Conservation (phyloP, 1,284 basidiomycete genomes). For the Trichosporon coremiiforme region DNA sequence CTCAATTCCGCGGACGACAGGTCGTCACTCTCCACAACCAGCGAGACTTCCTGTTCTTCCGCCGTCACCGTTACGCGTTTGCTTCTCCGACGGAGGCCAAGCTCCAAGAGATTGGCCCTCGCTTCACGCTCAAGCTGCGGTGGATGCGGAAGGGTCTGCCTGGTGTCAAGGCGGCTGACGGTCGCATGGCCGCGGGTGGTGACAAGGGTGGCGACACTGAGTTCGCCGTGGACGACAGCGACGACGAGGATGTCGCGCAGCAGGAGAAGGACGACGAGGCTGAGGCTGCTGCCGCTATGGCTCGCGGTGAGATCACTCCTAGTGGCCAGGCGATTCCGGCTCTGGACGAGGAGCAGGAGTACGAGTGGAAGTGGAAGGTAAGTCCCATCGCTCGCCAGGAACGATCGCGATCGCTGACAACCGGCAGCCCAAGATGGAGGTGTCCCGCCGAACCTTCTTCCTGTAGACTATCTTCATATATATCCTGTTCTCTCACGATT, state of each 20-base stretch:
- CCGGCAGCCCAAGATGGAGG: constrained; percentile 58
- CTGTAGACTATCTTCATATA: constrained; percentile 38
- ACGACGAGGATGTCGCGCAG: constrained; percentile 34
- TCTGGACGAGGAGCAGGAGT: constrained; percentile 57
- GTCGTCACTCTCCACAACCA: constrained; percentile 98
- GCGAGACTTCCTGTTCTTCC: constrained; percentile 96
- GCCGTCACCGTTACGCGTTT: constrained; percentile 92
- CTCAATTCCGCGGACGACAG: constrained; percentile 94
- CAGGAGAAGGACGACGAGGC: constrained; percentile 52
- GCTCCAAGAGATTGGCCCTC: constrained; percentile 95
- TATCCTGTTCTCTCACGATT: constrained; percentile 16
- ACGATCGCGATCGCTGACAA: constrained; percentile 8
- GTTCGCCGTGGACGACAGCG: constrained; percentile 41
- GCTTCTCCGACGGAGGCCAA: constrained; percentile 86
- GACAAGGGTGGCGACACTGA: constrained; percentile 62
- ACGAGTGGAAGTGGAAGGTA: constrained; percentile 60
- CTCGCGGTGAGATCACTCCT: constrained; percentile 32
- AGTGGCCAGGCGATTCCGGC: constrained; percentile 50
- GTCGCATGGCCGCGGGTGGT: constrained; percentile 55
- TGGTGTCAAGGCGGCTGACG: constrained; percentile 62
- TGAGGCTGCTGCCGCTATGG: constrained; percentile 50
- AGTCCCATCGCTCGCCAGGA: constrained; percentile 24
- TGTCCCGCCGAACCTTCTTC: constrained; percentile 57
- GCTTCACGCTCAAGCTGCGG: constrained; percentile 91
- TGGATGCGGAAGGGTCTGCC: constrained; percentile 88